Conservation (phyloP, 2,329 filamentous ascomycete genomes). For the Colletotrichum echinochloae region DNA sequence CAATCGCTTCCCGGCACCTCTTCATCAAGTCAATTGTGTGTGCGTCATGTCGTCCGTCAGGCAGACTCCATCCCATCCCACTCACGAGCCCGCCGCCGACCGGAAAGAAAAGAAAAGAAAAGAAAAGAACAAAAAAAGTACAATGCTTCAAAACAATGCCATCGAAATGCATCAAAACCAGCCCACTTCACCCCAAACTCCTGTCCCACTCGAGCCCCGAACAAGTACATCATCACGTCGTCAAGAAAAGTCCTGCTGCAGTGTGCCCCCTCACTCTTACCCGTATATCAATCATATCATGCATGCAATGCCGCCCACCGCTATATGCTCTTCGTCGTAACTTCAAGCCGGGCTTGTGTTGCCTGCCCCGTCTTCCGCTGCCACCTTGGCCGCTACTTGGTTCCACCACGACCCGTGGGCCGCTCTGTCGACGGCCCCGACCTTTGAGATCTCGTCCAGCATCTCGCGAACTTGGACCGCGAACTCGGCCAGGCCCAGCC, state of each 20-base stretch:
- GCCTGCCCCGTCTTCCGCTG: conserved; percentile 52
- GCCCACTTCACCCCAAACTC: conserved; percentile 24
- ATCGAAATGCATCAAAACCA: conserved; percentile 27
- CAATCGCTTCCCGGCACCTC: conserved; percentile 6
- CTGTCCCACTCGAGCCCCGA: conserved; percentile 30
- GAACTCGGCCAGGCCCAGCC: conserved; percentile 79
- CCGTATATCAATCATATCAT: conserved; percentile 38
- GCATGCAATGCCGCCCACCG: conserved; percentile 17
- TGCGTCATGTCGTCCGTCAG: conserved; percentile 19
- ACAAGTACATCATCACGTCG: conserved; percentile 38
- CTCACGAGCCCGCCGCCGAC: conserved; percentile 20
- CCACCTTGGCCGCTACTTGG: conserved; percentile 67
- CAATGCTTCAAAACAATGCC: conserved; percentile 33
- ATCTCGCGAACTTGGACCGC: conserved; percentile 76
- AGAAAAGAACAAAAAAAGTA: no score
- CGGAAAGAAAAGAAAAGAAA: no score
- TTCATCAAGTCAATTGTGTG: conserved; percentile 10
- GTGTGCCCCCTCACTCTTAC: conserved; percentile 17
- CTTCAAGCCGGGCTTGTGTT: conserved; percentile 6
- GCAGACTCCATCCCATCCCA: conserved; percentile 21
- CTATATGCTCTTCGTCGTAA: conserved; percentile 19
- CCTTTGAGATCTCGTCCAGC: conserved; percentile 73
- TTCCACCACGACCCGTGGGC: conserved; percentile 80
- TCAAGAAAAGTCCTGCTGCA: conserved; percentile 31
- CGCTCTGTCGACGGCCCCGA: conserved; percentile 75